These are phyloP conservation scores for Gossypium gossypioides DNA, from an alignment of 441 rosid genomes.

Conservation along the genomic window DNA sequence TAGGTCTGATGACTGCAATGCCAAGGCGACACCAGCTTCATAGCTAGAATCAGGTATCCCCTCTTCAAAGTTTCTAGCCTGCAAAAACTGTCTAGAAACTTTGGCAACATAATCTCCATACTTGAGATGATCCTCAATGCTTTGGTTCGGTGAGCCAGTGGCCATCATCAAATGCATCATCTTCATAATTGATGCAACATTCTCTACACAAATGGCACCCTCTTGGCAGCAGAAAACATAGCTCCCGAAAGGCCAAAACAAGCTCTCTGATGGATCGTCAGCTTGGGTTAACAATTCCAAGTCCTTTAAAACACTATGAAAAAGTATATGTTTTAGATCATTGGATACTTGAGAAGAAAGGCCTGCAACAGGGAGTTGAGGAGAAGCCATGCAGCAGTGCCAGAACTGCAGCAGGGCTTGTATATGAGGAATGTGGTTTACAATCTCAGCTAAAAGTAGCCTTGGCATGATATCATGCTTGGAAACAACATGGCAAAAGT, in stretches of 20 bases:
- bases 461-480: constrained; percentile 52
- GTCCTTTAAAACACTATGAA: constrained; percentile 15
- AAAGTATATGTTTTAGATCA: constrained; percentile 13
- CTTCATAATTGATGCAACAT: constrained; percentile 31
- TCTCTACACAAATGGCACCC: constrained; percentile 64
- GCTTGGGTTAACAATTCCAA: constrained; percentile 9
- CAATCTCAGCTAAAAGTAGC: constrained; percentile 31
- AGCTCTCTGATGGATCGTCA: constrained; percentile 9
- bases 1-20: constrained; percentile 53
- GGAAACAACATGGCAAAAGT: constrained; percentile 60
- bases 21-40: constrained; percentile 49
- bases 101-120: constrained; percentile 40
- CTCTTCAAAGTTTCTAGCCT: constrained; percentile 27
- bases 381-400: constrained; percentile 25
- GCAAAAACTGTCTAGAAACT: constrained; percentile 33
- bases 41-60: constrained; percentile 43
- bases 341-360: constrained; percentile 6
- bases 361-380: not conserved
- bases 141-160: constrained; percentile 20
- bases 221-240: constrained; percentile 52
- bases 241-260: constrained; percentile 65
- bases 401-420: constrained; percentile 21
- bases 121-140: constrained; percentile 49
- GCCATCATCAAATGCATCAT: constrained; percentile 46
- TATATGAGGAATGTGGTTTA: constrained; percentile 17